phyloP scores from a whole-genome alignment of 2,329 filamentous ascomycete genomes.

The Colletotrichum sp. region DNA sequence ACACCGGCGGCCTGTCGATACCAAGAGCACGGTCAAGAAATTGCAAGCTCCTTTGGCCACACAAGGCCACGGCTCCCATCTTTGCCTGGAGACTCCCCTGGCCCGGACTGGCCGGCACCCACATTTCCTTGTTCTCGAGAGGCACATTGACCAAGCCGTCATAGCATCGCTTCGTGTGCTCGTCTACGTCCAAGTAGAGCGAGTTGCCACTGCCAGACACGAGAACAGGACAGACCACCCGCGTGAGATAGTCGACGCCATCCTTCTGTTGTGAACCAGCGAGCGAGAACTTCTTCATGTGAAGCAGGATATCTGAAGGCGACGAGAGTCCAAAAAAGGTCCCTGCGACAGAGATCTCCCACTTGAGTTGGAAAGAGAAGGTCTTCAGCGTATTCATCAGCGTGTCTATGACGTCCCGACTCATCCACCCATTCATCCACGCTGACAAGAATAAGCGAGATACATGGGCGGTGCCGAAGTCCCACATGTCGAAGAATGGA shows the following conservation, averaged over 20 bases:
- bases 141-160: conserved; percentile 10
- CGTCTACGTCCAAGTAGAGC: conserved; percentile 23
- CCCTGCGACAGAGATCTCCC: conserved; percentile 31
- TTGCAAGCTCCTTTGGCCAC: conserved; percentile 24
- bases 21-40: conserved; percentile 27
- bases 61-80: conserved; percentile 25
- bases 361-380: conserved; percentile 31
- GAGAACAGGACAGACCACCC: conserved; percentile 30
- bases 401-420: conserved; percentile 28
- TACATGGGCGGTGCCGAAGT: conserved; percentile 29
- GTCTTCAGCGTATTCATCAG: conserved; percentile 22
- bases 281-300: conserved; percentile 22
- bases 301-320: conserved; percentile 27
- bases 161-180: conserved; percentile 16
- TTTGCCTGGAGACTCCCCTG: conserved; percentile 28
- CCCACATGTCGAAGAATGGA: conserved; percentile 37
- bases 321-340: conserved; percentile 25
- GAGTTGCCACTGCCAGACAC: conserved; percentile 28
- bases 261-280: background rate
- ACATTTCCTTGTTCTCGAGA: conserved; percentile 23
- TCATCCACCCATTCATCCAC: conserved; percentile 27
- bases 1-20: background rate
- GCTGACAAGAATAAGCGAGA: conserved; percentile 26
- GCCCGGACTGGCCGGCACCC: conserved; percentile 20
- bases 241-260: conserved; percentile 21